phyloP scores from a whole-genome alignment of 768 basidiomycete species.

The Podaxis sp. region DNA sequence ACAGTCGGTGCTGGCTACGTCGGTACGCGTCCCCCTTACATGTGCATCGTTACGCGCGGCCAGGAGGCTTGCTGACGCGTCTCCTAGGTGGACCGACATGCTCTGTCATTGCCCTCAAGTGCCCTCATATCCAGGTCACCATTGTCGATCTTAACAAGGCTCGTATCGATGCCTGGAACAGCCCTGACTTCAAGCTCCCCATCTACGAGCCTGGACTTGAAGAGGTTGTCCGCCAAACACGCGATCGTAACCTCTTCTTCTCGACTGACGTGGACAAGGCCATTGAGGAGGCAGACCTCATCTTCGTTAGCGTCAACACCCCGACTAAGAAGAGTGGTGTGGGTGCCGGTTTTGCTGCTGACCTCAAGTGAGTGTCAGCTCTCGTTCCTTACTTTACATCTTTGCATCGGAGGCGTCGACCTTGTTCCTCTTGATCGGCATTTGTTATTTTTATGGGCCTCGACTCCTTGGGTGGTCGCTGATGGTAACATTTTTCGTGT shows the following conservation, averaged over 20 bases:
- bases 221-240: slow-evolving; percentile 80
- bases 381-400: slow-evolving; percentile 5
- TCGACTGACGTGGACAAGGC: slow-evolving; percentile 91
- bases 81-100: slow-evolving; percentile 86
- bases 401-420: slow-evolving; percentile 7
- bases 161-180: slow-evolving; percentile 97
- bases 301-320: slow-evolving; percentile 98
- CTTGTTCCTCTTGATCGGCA: background rate
- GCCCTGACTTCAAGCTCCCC: slow-evolving; percentile 74
- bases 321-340: slow-evolving; percentile 98
- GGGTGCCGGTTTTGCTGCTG: slow-evolving; percentile 96
- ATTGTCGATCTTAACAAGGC: slow-evolving; percentile 97
- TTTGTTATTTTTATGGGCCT: background rate
- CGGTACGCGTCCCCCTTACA: slow-evolving; percentile 45
- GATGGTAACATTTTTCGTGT: slow-evolving; percentile 8
- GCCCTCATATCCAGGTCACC: slow-evolving; percentile 89
- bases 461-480: background rate
- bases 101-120: slow-evolving; percentile 90
- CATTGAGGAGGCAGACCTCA: slow-evolving; percentile 93
- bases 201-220: slow-evolving; percentile 98
- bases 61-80: background rate
- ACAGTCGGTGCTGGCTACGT: slow-evolving; percentile 91
- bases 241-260: slow-evolving; percentile 97
- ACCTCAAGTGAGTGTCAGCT: slow-evolving; percentile 76
- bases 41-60: background rate